Evolutionary conservation across 2,329 filamentous ascomycete genomes (phyloP), one percentile per base, ranked within the genome.

Genomic region (Pseudogymnoascus sp.): DNA sequence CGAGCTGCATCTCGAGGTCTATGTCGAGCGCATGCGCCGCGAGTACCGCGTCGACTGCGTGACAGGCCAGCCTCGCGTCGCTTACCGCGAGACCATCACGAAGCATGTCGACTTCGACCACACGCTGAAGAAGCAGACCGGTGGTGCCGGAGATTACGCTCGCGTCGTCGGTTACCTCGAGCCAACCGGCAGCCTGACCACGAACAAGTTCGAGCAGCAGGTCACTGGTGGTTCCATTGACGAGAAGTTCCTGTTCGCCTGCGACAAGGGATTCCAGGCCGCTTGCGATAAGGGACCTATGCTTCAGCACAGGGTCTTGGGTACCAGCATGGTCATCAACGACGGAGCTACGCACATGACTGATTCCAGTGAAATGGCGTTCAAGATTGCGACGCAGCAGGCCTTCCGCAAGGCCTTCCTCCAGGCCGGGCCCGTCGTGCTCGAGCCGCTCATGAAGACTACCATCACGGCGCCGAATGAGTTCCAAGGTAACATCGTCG

Each of bases 371-470:
- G 95, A 99, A 84, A 90, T 93, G 82, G 87, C 95, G 11, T 99
- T 99, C 85, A 96, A 89, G 77, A 89, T 88, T 69, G 93, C 95
- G 11, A 96, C 95, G 2, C 91, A 96, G 76, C 90, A 96, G 81
- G 95, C 95, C 26, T 99, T 99, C 87, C 87, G 90, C 70, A 96
- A 97, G 79, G 89, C 91, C 16, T 98, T 99, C 79, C 81, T 83
- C 65, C 86, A 90, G 11, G 91, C 89, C 35, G 84, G 87, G 61
- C 93, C 93, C 2, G 85, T 91, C 71, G 88, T 99, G 8, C 85
- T 99, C 37, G 95, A 99, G 78, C 95, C 95, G 4, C 79, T 99
- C 62, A 99, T 99, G 95, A 98, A 97, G 84, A 97, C 92, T 0
- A 93, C 92, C 65, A 92, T 99, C 72, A 96, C 92, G 33, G 93